Conservation (phyloP, 2,329 filamentous ascomycete genomes). For the Penicillium hordei region DNA sequence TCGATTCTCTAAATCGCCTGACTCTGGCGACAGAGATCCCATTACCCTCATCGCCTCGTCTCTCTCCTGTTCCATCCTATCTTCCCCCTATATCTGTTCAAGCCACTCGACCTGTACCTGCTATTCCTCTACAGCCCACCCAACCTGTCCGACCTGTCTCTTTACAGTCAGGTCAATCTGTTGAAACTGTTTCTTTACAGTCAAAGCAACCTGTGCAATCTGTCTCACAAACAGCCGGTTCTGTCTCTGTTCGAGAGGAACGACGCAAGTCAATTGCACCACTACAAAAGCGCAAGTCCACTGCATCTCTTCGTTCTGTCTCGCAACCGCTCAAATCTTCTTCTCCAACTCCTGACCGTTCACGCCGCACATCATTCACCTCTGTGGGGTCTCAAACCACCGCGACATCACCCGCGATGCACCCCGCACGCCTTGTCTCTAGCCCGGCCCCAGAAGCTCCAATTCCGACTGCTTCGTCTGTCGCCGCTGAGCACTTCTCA, state of each 20-base stretch:
- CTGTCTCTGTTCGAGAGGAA: slow-evolving; percentile 39
- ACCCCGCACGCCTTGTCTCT: slow-evolving; percentile 27
- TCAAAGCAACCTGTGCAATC: slow-evolving; percentile 13
- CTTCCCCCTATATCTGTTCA: background rate
- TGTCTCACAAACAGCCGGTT: slow-evolving; percentile 22
- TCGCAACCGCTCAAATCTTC: slow-evolving; percentile 28
- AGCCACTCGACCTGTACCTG: background rate
- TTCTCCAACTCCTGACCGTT: slow-evolving; percentile 34
- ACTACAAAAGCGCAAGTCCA: slow-evolving; percentile 42
- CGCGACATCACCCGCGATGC: slow-evolving; percentile 27
- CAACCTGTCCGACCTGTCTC: background rate
- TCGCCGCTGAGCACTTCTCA: slow-evolving; percentile 69
- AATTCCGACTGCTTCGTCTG: slow-evolving; percentile 50
- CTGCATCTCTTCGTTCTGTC: slow-evolving; percentile 39
- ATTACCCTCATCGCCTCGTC: slow-evolving; percentile 28
- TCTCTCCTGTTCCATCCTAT: slow-evolving; percentile 11
- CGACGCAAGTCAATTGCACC: slow-evolving; percentile 35
- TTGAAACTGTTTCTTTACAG: background rate
- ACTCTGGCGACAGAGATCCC: slow-evolving; percentile 27
- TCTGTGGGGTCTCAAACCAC: slow-evolving; percentile 28
- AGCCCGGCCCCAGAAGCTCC: slow-evolving; percentile 24
- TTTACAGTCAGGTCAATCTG: background rate
- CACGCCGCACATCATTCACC: slow-evolving; percentile 38
- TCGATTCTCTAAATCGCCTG: slow-evolving; percentile 30
- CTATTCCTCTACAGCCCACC: background rate